A percentile compares a stretch with the other conserved stretches of the same genome.
phyloP scores from a whole-genome alignment of 129 eudicot genomes.

The Dittrichia graveolens region DNA sequence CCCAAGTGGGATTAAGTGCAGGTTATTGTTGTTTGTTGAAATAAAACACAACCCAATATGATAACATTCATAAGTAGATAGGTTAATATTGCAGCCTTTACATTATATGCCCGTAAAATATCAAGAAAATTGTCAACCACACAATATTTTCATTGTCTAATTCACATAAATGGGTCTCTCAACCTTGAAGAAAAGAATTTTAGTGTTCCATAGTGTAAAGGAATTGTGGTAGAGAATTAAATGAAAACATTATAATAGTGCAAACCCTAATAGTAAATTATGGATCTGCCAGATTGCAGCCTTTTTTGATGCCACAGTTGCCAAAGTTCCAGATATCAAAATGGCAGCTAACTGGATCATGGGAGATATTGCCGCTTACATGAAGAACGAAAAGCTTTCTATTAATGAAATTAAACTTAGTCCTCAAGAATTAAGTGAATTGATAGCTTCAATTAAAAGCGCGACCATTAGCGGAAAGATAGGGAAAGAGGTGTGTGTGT shows the following conservation, averaged over 20 bases:
- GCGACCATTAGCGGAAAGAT: constrained; percentile 94
- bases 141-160: too few relatives aligned
- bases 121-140: not conserved
- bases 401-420: constrained; percentile 79
- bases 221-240: not conserved
- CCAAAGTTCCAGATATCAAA: constrained; percentile 71
- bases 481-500: constrained; percentile 75
- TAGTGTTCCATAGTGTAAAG: not conserved
- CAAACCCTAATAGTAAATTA: not conserved
- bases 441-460: constrained; percentile 75
- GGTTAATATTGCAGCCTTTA: not conserved
- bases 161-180: not conserved
- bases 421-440: constrained; percentile 77
- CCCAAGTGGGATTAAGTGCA: too few relatives aligned
- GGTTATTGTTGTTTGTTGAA: too few relatives aligned
- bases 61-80: not conserved
- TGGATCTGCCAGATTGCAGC: constrained; percentile 62
- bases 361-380: constrained; percentile 93
- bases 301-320: constrained; percentile 82
- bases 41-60: not conserved
- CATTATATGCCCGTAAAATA: not conserved
- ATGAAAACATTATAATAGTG: not conserved
- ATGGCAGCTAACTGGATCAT: constrained; percentile 93
- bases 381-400: constrained; percentile 78
- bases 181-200: not conserved